Percentiles rank a stretch among this genome's conserved stretches.
phyloP scores from a whole-genome alignment of 768 basidiomycete genomes.

The Rubroboletus satanas region DNA sequence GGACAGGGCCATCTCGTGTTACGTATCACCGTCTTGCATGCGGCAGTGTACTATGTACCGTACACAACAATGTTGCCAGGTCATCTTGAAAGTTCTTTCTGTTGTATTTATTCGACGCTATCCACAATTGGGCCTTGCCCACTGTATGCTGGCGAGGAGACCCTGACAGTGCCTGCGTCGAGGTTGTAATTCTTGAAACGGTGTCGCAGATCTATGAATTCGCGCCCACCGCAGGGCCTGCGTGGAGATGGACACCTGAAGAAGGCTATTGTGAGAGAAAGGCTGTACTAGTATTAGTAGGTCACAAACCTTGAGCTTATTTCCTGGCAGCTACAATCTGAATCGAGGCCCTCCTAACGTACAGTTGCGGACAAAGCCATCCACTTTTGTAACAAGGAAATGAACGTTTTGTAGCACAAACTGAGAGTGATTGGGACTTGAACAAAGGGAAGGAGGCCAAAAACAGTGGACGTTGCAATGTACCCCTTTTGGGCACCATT shows the following conservation, averaged over 20 bases:
- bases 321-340: too few species aligned
- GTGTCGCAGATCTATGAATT: constrained; percentile 1
- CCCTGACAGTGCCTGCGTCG: too few species aligned
- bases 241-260: not conserved
- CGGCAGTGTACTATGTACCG: too few species aligned
- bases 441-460: too few species aligned
- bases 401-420: too few species aligned
- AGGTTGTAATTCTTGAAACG: not conserved
- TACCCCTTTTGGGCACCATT: too few species aligned
- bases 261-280: not conserved
- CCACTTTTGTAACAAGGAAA: too few species aligned
- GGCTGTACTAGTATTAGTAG: too few species aligned
- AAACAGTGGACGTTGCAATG: too few species aligned
- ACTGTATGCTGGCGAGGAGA: not conserved
- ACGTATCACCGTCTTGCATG: not conserved
- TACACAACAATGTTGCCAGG: not conserved
- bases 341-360: not conserved
- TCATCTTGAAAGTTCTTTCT: not conserved
- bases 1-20: too few species aligned
- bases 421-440: too few species aligned
- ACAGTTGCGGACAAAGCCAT: not conserved
- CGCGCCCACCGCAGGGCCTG: not conserved
- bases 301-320: not conserved
- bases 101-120: constrained; percentile 5
- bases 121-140: not conserved